Conservation (phyloP, 108 stramenopile species). For the Cyclotella atomus region DNA sequence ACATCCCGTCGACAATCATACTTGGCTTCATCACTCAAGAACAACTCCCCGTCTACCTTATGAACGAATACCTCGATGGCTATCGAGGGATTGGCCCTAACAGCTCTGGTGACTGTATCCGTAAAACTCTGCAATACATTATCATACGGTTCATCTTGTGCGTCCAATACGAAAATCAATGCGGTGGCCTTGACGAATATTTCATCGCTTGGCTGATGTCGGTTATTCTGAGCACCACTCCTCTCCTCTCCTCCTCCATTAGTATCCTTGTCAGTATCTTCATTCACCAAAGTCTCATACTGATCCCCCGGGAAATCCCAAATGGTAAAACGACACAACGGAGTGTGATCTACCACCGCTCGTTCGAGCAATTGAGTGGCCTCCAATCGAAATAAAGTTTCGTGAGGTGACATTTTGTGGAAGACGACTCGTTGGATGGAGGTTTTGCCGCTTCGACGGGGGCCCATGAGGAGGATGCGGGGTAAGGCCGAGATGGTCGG, state of each 20-base stretch:
- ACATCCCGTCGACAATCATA: slow-evolving; percentile 95
- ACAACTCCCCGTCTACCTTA: slow-evolving; percentile 99
- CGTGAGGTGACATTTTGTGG: slow-evolving; percentile 99
- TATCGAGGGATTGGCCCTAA: slow-evolving; percentile 88
- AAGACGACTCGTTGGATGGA: slow-evolving; percentile 98
- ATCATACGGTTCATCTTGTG: slow-evolving; percentile 92
- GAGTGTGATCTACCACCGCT: slow-evolving; percentile 92
- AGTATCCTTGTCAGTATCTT: slow-evolving; percentile 12
- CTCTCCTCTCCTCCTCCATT: slow-evolving; percentile 10
- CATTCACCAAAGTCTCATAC: slow-evolving; percentile 53
- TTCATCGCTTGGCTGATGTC: slow-evolving; percentile 22
- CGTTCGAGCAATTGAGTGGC: slow-evolving; percentile 78
- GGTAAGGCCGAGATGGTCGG: slow-evolving; percentile 85
- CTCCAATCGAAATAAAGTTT: slow-evolving; percentile 97
- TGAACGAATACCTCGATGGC: slow-evolving; percentile 97
- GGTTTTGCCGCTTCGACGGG: slow-evolving; percentile 90
- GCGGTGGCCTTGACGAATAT: slow-evolving; percentile 66
- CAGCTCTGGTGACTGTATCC: slow-evolving; percentile 86
- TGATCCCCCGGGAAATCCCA: slow-evolving; percentile 99
- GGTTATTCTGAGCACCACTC: not conserved
- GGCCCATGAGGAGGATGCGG: slow-evolving; percentile 95
- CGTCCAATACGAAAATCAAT: slow-evolving; percentile 88
- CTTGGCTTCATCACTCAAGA: slow-evolving; percentile 96
- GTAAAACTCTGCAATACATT: slow-evolving; percentile 87
- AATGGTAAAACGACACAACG: slow-evolving; percentile 94